These are phyloP conservation scores for Epipyxis sp. DNA, from an alignment of 108 stramenopile species.

Conservation along the genomic window DNA sequence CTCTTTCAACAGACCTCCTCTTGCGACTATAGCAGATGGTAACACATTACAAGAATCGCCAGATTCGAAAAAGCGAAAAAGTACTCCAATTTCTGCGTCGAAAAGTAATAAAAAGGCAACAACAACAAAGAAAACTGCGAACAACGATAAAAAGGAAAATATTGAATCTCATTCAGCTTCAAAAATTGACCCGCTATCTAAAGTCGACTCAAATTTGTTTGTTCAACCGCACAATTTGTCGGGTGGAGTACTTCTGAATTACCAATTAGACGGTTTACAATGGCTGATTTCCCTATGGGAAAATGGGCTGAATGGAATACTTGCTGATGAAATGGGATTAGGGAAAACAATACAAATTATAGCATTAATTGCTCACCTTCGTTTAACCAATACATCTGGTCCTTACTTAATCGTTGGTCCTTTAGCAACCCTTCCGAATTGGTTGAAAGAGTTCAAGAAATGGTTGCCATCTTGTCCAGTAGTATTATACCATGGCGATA, in stretches of 20 bases:
- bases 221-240: conserved; percentile 46
- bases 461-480: conserved; percentile 86
- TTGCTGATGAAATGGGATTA: conserved; percentile 93
- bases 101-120: background rate
- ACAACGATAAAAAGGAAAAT: background rate
- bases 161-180: background rate
- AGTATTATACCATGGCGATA: conserved; percentile 84
- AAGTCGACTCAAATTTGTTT: no score
- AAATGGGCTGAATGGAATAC: conserved; percentile 93
- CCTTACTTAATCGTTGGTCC: conserved; percentile 92
- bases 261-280: conserved; percentile 63
- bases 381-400: conserved; percentile 66
- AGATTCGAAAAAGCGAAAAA: background rate
- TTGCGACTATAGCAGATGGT: background rate
- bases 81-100: background rate
- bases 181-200: no score
- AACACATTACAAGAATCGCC: background rate
- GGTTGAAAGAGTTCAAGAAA: conserved; percentile 88
- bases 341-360: conserved; percentile 90
- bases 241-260: conserved; percentile 55
- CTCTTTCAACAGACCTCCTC: background rate
- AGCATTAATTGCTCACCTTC: conserved; percentile 83
- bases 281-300: conserved; percentile 95
- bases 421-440: conserved; percentile 95
- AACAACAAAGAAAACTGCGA: background rate